Percentiles rank a stretch among this genome's conserved stretches.
These are phyloP conservation scores for Somion occarium DNA, from an alignment of 1,284 basidiomycete genomes.

Conservation along the genomic window DNA sequence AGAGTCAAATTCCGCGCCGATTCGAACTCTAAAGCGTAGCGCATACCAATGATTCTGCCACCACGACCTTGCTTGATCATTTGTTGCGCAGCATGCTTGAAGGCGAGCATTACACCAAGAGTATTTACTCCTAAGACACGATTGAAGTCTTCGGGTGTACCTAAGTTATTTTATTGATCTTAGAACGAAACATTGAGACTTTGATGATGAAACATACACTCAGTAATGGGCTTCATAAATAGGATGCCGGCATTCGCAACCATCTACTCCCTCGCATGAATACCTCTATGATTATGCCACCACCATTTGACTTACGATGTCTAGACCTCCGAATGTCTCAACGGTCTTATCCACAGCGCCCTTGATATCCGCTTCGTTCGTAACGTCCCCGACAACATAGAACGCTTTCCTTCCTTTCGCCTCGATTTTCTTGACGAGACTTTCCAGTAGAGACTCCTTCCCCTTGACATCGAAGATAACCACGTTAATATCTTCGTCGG, in stretches of 20 bases:
- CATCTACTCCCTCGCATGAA: conserved; percentile 18
- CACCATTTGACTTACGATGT: conserved; percentile 12
- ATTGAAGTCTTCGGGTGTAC: conserved; percentile 22
- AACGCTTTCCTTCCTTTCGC: conserved; percentile 11
- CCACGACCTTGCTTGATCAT: conserved; percentile 31
- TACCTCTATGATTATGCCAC: not conserved
- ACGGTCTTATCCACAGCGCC: conserved; percentile 18
- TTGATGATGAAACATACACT: conserved; percentile 14
- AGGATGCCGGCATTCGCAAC: conserved; percentile 30
- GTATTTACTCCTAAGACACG: conserved; percentile 26
- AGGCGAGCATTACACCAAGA: conserved; percentile 29
- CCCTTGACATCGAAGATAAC: conserved; percentile 18
- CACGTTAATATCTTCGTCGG: conserved; percentile 20
- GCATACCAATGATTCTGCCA: conserved; percentile 29
- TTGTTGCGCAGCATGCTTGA: conserved; percentile 31
- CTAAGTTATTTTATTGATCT: conserved; percentile 9
- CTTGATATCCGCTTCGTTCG: conserved; percentile 17
- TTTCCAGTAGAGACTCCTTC: conserved; percentile 10
- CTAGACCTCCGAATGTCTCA: conserved; percentile 17
- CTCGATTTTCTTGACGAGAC: conserved; percentile 15
- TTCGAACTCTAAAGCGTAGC: not conserved
- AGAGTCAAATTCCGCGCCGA: not conserved
- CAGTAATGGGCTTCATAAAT: conserved; percentile 16
- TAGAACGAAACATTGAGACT: not conserved
- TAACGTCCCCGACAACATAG: conserved; percentile 15